Evolutionary conservation across 202 grass and related monocot species (phyloP).

Genomic region (Panicum hallii): DNA sequence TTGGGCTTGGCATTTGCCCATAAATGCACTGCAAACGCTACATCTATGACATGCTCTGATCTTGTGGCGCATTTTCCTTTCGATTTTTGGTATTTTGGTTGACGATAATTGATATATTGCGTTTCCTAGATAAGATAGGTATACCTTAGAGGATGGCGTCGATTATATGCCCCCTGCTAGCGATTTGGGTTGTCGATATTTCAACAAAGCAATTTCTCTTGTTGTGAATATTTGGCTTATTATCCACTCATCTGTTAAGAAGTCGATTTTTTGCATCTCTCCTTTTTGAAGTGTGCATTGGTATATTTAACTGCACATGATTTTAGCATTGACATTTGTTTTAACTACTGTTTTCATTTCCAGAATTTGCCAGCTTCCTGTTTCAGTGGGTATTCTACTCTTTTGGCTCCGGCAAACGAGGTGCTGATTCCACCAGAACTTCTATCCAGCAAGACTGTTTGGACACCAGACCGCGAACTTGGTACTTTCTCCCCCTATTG

Average conservation of each 20-base stretch:
- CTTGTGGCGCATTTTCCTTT: conserved; percentile 3
- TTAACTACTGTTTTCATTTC: conserved; percentile 25
- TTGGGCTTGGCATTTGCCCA: background rate
- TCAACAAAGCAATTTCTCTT: background rate
- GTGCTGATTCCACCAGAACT: conserved; percentile 73
- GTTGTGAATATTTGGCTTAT: conserved; percentile 7
- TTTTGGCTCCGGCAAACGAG: conserved; percentile 57
- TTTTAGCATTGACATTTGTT: background rate
- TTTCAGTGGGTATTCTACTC: conserved; percentile 64
- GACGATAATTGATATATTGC: background rate
- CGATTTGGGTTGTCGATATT: background rate
- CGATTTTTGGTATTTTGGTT: background rate
- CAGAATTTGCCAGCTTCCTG: conserved; percentile 40
- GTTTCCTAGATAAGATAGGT: background rate
- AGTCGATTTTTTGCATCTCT: background rate
- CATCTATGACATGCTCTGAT: background rate
- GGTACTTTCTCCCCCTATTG: conserved; percentile 48
- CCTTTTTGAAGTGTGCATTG: background rate
- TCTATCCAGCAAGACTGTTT: conserved; percentile 63
- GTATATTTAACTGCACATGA: background rate
- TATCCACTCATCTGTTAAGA: background rate
- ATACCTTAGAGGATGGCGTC: background rate
- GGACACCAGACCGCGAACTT: conserved; percentile 65
- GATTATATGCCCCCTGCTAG: background rate
- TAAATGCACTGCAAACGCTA: background rate